Evolutionary conservation across 495 filamentous ascomycete species (phyloP), one percentile per base, ranked within the genome.

Genomic region (Neurospora sp.): DNA sequence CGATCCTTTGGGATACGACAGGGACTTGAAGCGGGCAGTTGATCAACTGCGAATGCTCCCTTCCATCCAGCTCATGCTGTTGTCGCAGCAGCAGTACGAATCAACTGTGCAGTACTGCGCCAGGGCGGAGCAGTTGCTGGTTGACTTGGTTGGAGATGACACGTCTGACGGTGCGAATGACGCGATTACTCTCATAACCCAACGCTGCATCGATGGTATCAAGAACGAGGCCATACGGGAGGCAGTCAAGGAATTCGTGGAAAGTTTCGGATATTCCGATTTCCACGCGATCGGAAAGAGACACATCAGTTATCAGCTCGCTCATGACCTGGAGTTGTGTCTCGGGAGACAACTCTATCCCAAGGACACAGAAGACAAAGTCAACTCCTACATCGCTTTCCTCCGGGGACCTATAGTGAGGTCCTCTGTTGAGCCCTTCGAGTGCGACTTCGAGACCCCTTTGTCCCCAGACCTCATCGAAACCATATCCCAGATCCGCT

Each of bases 241-340:
- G 10, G 71, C 77, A 42, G 77, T 88, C 1, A 73, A 75, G 14
- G 75, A 79, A 1, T 86, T 86, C 61, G 76, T 76, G 12, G 27
- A 46, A 70, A 7, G 71, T 71, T 0, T 72, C 61, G 8, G 70
- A 69, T 12, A 73, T 69, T n/a, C 40, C 74, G 4, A 76, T 18
- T 69, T 85, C 20, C 74, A 77, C 40, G 75, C 78, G 8, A 76
- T 85, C 9, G 79, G 81, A 5, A 82, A 77, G 40, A 79, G 81
- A 16, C 87, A 88, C 73, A 83, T 84, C 70, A 78, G 75, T 22
- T 72, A 86, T 31, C 84, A 88, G 72, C 83, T 88, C 48, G 83
- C 81, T 11, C 68, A 78, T 8, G 84, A 87, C 20, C 87, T 84
- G 69, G 83, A 86, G 71, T 80, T 76, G 70, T 85, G 83, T 16